A percentile compares a stretch with the other conserved stretches of the same genome.
Conservation (phyloP, 495 filamentous ascomycete genomes). For the Saxophila tyrrhenica region DNA sequence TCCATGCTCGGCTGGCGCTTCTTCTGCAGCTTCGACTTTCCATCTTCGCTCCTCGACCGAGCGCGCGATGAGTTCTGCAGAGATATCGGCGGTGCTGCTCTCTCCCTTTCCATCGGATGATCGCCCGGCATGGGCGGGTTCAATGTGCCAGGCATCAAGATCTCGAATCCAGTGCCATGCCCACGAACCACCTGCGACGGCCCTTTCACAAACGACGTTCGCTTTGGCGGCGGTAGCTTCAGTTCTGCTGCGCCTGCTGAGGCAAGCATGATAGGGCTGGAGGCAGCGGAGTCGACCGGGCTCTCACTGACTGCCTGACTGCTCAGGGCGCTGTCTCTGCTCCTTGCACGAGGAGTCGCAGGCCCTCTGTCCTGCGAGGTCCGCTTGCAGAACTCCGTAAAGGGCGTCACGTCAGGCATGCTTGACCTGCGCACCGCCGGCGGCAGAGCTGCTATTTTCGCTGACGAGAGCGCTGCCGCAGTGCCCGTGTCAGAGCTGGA, state of each 20-base stretch:
- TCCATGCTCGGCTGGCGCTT: conserved; percentile 12
- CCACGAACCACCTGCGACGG: conserved; percentile 41
- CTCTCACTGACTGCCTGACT: neutral
- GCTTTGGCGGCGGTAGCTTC: conserved; percentile 19
- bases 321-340: neutral
- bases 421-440: conserved; percentile 10
- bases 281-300: neutral
- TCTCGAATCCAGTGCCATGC: conserved; percentile 52
- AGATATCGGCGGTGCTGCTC: conserved; percentile 12
- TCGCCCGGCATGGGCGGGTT: conserved; percentile 8
- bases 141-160: conserved; percentile 45
- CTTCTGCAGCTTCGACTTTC: conserved; percentile 16
- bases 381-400: conserved; percentile 15
- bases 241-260: neutral
- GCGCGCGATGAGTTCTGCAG: neutral
- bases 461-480: conserved; percentile 2
- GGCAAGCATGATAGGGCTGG: neutral
- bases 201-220: conserved; percentile 23
- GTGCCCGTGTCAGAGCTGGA: neutral
- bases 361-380: conserved; percentile 3
- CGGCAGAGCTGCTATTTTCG: conserved; percentile 14
- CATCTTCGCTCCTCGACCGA: conserved; percentile 8
- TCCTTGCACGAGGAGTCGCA: neutral
- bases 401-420: conserved; percentile 19
- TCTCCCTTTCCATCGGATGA: conserved; percentile 4